Evolutionary conservation across 2,329 filamentous ascomycete genomes (phyloP), one percentile per base, ranked within the genome.

Genomic region (Knufia petricola): DNA sequence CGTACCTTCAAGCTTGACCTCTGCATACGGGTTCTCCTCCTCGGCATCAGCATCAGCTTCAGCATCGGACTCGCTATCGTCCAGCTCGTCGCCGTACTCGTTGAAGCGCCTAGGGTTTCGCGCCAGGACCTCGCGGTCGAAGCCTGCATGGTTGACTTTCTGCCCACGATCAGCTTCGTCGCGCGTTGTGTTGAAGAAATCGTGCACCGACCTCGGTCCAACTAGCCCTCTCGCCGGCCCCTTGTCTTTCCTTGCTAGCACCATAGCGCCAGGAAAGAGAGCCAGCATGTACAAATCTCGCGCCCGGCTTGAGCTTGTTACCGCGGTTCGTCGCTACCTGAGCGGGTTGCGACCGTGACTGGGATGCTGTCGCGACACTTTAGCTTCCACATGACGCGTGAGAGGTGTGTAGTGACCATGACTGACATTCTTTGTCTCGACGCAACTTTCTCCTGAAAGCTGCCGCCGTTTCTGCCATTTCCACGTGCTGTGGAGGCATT

Each of bases 71-170:
- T 79, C 76, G 50, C 75, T 72, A 19, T 73, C 70, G 30, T 79
- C 76, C 41, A 81, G 68, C 52, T 81, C 73, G 53, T 79, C 78
- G 47, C 79, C 79, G 59, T 82, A 77, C n/a, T 75, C 75, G 59
- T 83, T 79, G 61, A 76, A 79, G 54, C 75, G 72, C 45, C 70
- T 68, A 4, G 79, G 79, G 50, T 81, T 82, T 34, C 68, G 71
- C 54, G 73, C 69, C 41, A 82, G 67, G 45, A 81, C 79, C 59
- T 75, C 70, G 57, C 79, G 71, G 36, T 71, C 68, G 61, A 81
- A 81, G 40, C 79, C 79, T 36, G 77, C 78, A 60, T 82, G 78
- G 39, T 78, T 73, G 54, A 81, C 70, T 64, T 70, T 75, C 76
- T 81, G 52, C 53, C 56, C 36, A 56, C 13, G 32, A 17, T 36